Conservation (phyloP, 257 asterid genomes). For the Solanum tarijense region DNA sequence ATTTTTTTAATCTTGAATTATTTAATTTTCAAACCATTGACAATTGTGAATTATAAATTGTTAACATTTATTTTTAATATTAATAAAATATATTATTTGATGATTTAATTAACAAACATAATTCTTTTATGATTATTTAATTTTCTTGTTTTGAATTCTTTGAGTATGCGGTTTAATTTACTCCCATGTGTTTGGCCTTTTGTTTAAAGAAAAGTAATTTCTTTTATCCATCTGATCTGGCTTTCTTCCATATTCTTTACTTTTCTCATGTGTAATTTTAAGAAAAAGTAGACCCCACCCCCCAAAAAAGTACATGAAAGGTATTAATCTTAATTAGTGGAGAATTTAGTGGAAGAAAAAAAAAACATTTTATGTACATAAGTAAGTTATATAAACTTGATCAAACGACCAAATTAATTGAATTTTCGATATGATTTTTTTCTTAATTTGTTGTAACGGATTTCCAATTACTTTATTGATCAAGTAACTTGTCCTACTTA, state of each 20-base stretch:
- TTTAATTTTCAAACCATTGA: not conserved
- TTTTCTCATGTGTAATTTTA: not conserved
- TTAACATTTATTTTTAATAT: not conserved
- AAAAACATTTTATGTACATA: not conserved
- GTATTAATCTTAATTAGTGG: not conserved
- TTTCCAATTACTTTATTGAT: not conserved
- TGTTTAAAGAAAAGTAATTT: not conserved
- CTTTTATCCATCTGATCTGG: not conserved
- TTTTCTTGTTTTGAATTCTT: not conserved
- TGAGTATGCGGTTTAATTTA: not conserved
- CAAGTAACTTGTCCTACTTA: not conserved
- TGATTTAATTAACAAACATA: not conserved
- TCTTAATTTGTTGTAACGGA: not conserved
- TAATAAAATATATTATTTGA: not conserved
- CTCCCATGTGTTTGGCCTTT: not conserved
- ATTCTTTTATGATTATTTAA: not conserved
- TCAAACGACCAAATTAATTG: not conserved
- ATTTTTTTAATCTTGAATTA: not conserved
- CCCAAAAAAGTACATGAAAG: not conserved
- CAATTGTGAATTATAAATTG: conserved; percentile 25
- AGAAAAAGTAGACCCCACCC: not conserved
- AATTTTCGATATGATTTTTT: not conserved
- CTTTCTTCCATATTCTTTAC: not conserved
- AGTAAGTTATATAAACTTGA: not conserved
- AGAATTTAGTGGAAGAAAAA: not conserved